Evolutionary conservation across 805 yeast species (phyloP), one percentile per base, ranked within the genome.

Genomic region (Candida montana): DNA sequence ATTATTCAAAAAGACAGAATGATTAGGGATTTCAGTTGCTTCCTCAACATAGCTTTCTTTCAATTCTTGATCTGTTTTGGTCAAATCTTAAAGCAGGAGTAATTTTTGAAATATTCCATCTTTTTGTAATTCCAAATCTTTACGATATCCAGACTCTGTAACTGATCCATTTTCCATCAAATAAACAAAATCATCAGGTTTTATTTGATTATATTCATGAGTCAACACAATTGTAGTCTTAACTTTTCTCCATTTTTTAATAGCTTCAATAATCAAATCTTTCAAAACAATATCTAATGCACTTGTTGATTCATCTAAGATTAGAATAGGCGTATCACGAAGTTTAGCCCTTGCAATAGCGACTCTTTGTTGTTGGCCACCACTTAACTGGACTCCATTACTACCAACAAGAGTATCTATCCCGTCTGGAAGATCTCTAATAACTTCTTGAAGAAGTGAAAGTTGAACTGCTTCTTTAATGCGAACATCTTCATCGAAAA

Each of bases 291-390:
- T 57, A 57, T 93, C 97, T 42, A 93, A 62, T 0, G 96, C 96
- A 37, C 93, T 81, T 2, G 86, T 65, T 4, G 93, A 75, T 58
- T 93, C 99, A 63, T 93, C 99, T 21, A 90, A 64, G 3, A 93
- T 73, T 45, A 91, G 62, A 5, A 93, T 72, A 0, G 90, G 86
- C 0, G 95, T 62, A 53, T 93, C 74, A 47, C 87, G 69, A 4
- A 89, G 44, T 42, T 69, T 70, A 0, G 97, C 97, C 41, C 97
- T 70, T 0, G 98, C 96, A 23, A 93, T 54, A 0, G 91, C 83
- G 3, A 93, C 68, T 46, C 90, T 68, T 61, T 93, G 99, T 42
- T 72, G 75, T 58, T 93, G 96, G 0, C 99, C 99, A 5, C 98
- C 98, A 48, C 96, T 86, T 8, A 91, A 63, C 2, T 68, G 53